phyloP scores from a whole-genome alignment of 2,329 filamentous ascomycete species.

The Diaporthe capsici region DNA sequence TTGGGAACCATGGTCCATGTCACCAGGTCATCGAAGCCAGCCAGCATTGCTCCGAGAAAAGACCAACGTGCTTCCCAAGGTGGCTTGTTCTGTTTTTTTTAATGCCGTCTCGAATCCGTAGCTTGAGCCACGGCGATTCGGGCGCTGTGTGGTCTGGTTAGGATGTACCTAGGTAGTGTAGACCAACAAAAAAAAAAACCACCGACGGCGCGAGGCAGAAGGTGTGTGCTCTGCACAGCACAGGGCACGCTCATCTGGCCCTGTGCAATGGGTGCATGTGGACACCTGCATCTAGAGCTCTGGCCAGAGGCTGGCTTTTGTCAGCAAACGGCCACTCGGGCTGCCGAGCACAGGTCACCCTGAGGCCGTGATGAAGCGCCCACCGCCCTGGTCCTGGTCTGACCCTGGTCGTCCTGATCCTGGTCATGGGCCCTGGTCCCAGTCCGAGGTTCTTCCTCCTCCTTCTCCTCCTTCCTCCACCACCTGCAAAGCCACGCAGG shows the following conservation, averaged over 20 bases:
- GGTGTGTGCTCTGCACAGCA: constrained; percentile 3
- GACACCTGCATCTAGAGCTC: constrained; percentile 30
- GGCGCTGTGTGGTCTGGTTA: too few species aligned
- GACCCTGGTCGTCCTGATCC: background rate
- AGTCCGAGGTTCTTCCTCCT: constrained; percentile 27
- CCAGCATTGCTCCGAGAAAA: background rate
- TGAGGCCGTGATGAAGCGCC: constrained; percentile 33
- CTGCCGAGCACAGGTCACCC: constrained; percentile 36
- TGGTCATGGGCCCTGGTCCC: constrained; percentile 28
- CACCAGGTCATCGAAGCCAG: background rate
- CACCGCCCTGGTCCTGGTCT: constrained; percentile 18
- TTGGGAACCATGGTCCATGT: background rate
- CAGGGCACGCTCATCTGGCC: constrained; percentile 8
- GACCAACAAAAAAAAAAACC: background rate
- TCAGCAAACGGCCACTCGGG: constrained; percentile 23
- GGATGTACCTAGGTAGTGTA: background rate
- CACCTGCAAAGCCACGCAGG: constrained; percentile 19
- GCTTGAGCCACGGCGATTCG: background rate
- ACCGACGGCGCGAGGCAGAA: background rate
- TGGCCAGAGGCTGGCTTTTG: constrained; percentile 36
- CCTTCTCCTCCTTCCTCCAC: constrained; percentile 7
- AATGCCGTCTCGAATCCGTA: background rate
- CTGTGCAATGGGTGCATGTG: constrained; percentile 15
- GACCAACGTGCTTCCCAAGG: background rate
- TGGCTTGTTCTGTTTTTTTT: background rate